Conservation (phyloP, 371 early-diverging fungal genomes). For the Mortierella sp. region DNA sequence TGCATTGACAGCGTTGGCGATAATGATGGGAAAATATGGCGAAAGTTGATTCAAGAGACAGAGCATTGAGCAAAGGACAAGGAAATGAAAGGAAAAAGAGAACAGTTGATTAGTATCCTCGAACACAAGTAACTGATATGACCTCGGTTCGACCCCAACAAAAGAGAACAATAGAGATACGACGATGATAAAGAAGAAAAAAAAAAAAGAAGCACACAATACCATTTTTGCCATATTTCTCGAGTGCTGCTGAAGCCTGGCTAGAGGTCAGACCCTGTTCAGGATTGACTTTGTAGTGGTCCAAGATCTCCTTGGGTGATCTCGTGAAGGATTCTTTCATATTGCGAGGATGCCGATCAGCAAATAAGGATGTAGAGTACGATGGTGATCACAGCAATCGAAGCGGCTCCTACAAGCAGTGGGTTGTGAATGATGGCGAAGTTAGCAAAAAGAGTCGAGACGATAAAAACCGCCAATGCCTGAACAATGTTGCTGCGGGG, state of each 20-base stretch:
- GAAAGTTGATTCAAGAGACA: too few relatives aligned
- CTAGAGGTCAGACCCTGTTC: conserved; percentile 68
- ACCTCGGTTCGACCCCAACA: not conserved
- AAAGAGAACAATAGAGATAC: not conserved
- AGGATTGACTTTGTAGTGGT: conserved; percentile 71
- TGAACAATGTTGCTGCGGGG: not conserved
- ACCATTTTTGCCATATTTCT: conserved; percentile 84
- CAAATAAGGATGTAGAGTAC: not conserved
- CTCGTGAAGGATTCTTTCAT: conserved; percentile 80
- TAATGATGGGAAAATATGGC: not conserved
- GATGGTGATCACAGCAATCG: not conserved
- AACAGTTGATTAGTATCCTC: not conserved
- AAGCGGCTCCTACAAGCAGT: not conserved
- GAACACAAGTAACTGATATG: not conserved
- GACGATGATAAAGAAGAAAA: not conserved
- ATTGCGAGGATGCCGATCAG: conserved; percentile 5
- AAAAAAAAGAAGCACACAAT: conserved; percentile 26
- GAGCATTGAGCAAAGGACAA: not conserved
- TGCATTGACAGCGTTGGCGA: not conserved
- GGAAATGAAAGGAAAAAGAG: not conserved
- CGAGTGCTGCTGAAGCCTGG: conserved; percentile 68
- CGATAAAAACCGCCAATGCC: not conserved
- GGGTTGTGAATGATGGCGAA: not conserved
- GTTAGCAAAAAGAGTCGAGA: conserved; percentile 2
- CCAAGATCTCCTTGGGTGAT: conserved; percentile 75